Evolutionary conservation across 306 rosid species (phyloP), one percentile per base, ranked within the genome.

Genomic region (Parietaria judaica): DNA sequence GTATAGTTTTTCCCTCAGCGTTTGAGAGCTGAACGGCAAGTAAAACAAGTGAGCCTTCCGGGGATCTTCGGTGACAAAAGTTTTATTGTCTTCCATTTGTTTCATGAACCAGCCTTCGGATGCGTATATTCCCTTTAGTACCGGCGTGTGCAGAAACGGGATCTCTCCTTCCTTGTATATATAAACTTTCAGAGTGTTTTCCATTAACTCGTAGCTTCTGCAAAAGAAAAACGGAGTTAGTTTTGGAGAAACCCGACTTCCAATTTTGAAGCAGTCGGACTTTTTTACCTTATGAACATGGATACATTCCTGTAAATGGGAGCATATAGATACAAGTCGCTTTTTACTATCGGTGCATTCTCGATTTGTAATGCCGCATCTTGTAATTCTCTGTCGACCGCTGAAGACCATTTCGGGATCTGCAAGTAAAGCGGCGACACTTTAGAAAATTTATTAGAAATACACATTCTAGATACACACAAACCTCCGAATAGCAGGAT

Each of bases 21-120:
- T 66, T 71, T 84, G 84, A 63, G 99, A 92, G 74, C 99, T 92
- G 76, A 92, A 92, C 44, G 99, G 96, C 68, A 92, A 80, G 88
- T 88, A 92, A 83, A 86, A 92, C 62, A 92, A 66, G 78, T 88
- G 94, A 66, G 97, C 96, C 70, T 79, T 78, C 68, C 14, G 72
- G 36, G 95, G 84, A 65, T 82, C 74, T 70, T 41, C 58, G 6
- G 95, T 84, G 41, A 83, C 84, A 59, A 88, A 88, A 43, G 66
- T 80, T 69, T 82, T 84, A 88, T 79, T 77, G 5, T 63, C 83
- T 66, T 88, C 94, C 76, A 92, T 72, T 53, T 62, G 80, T 80
- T 79, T 86, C 90, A 92, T 69, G 79, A 92, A 92, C 99, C 99
- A 92, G 62, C 97, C 99, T 78, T 92, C 99, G 2, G 99, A 88